A percentile compares a stretch with the other conserved stretches of the same genome.
Evolutionary conservation across 805 yeast genomes (phyloP).

Genomic region (Saccharomycopsis sp.): DNA sequence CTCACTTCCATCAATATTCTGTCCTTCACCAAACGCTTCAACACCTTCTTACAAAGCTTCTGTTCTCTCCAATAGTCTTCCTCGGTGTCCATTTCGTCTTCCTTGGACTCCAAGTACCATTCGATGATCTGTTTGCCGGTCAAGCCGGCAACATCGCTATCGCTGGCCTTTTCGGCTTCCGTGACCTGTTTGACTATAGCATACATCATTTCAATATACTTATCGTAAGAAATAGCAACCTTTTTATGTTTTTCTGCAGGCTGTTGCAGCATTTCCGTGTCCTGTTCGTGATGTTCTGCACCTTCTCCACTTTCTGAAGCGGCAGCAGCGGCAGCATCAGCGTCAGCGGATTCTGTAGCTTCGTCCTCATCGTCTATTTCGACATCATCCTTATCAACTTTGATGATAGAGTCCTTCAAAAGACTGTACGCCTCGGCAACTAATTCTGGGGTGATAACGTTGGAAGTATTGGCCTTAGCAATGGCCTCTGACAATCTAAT

Average conservation of each 20-base stretch:
- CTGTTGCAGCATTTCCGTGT: constrained; percentile 19
- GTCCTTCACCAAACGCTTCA: constrained; percentile 78
- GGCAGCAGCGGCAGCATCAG: constrained; percentile 18
- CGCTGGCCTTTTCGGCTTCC: constrained; percentile 41
- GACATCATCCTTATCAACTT: constrained; percentile 90
- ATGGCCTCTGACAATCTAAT: constrained; percentile 91
- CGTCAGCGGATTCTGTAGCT: constrained; percentile 20
- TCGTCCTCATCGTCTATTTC: constrained; percentile 58
- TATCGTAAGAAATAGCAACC: constrained; percentile 70
- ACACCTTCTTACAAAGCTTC: constrained; percentile 67
- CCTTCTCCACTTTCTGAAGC: constrained; percentile 6
- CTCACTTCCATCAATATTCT: constrained; percentile 68
- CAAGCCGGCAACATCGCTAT: constrained; percentile 41
- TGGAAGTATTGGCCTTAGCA: constrained; percentile 94
- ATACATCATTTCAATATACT: constrained; percentile 79
- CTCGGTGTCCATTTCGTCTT: constrained; percentile 62
- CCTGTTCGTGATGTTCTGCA: constrained; percentile 8
- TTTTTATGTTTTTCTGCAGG: constrained; percentile 28
- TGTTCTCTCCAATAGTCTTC: constrained; percentile 65
- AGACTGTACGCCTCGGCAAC: constrained; percentile 92
- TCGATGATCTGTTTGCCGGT: constrained; percentile 65
- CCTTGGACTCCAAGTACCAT: constrained; percentile 73
- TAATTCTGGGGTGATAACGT: constrained; percentile 72
- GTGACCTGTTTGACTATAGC: constrained; percentile 60
- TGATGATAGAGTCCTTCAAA: constrained; percentile 82